Evolutionary conservation across 2,329 filamentous ascomycete species (phyloP), one percentile per base, ranked within the genome.

Genomic region (Periglandula ipomoeae): DNA sequence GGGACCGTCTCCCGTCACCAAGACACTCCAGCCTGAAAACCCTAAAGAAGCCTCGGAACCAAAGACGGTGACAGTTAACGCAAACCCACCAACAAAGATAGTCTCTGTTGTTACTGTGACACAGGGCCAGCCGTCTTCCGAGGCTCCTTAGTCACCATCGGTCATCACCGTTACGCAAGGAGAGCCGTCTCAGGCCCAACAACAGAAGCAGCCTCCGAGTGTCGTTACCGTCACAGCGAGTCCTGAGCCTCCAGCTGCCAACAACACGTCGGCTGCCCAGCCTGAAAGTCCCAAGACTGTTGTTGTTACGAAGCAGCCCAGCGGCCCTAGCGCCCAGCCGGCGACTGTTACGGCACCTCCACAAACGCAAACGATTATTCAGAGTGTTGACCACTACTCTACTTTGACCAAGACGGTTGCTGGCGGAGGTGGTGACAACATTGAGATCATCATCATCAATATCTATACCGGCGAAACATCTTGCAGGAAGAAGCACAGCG

Each of bases 391-490:
- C 22, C 52, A 58, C 23, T 59, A 55, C 46, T 50, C 40, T 23
- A 61, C 61, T 2, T 45, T 60, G 13, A 57, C 58, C 15, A 52
- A 57, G 24, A 59, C 57, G 8, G 55, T 58, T 7, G 47, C 35
- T 24, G 54, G 53, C 15, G 56, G 53, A 8, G 52, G 51, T 2
- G 55, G 52, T 13, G 47, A 61, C 46, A 61, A 63, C 17, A 58
- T 66, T 23, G 58, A 66, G 37, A 56, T 64, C 38, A 60, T 58
- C 50, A 55, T 64, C 38, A 59, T 63, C 43, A 58, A 66, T 48
- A 58, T 58, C 32, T 54, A 55, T 49, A 64, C 59, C 7, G 63
- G 64, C 26, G 53, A 61, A 45, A 56, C 54, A 5, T 56, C 50
- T 8, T 65, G 63, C 56, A 55, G 46, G 50, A 58, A 52, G 38